Percentiles rank a stretch among this genome's conserved stretches.
These are phyloP conservation scores for Triangularia setosa DNA, from an alignment of 2,329 filamentous ascomycete genomes.

Conservation along the genomic window DNA sequence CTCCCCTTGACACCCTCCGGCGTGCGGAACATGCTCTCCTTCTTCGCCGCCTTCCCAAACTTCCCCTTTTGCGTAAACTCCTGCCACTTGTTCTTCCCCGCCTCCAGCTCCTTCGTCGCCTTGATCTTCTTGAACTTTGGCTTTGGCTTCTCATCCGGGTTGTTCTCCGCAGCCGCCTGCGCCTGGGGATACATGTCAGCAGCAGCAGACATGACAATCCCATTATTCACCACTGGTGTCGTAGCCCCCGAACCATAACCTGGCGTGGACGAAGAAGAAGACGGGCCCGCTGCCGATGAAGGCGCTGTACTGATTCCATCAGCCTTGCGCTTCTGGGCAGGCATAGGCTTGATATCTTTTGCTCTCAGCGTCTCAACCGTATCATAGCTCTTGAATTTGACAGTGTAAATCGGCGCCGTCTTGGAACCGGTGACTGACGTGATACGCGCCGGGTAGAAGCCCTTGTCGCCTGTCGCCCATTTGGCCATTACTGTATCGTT, in stretches of 20 bases:
- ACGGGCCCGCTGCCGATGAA: slow-evolving; percentile 32
- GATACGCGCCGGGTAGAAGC: slow-evolving; percentile 88
- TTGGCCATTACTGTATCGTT: slow-evolving; percentile 89
- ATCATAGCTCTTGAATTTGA: slow-evolving; percentile 91
- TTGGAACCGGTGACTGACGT: slow-evolving; percentile 89
- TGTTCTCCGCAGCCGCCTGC: slow-evolving; percentile 54
- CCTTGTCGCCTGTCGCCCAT: slow-evolving; percentile 84
- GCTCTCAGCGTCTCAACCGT: slow-evolving; percentile 77
- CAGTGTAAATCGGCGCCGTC: slow-evolving; percentile 86
- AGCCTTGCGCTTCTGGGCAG: slow-evolving; percentile 72
- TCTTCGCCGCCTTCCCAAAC: slow-evolving; percentile 64
- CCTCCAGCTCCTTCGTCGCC: slow-evolving; percentile 86
- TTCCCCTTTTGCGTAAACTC: slow-evolving; percentile 81
- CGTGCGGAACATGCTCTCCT: slow-evolving; percentile 96
- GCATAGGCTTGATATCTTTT: slow-evolving; percentile 78
- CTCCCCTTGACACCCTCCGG: slow-evolving; percentile 80
- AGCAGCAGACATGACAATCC: slow-evolving; percentile 52
- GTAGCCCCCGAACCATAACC: background rate
- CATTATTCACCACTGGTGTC: slow-evolving; percentile 24
- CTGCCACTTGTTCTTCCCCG: slow-evolving; percentile 90
- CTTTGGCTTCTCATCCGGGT: slow-evolving; percentile 68
- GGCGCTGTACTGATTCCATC: slow-evolving; percentile 60
- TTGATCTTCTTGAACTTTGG: slow-evolving; percentile 87
- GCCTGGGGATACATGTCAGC: slow-evolving; percentile 55
- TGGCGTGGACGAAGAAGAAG: background rate